Conservation (phyloP, 179 eudicot species). For the Gypsophila paniculata region DNA sequence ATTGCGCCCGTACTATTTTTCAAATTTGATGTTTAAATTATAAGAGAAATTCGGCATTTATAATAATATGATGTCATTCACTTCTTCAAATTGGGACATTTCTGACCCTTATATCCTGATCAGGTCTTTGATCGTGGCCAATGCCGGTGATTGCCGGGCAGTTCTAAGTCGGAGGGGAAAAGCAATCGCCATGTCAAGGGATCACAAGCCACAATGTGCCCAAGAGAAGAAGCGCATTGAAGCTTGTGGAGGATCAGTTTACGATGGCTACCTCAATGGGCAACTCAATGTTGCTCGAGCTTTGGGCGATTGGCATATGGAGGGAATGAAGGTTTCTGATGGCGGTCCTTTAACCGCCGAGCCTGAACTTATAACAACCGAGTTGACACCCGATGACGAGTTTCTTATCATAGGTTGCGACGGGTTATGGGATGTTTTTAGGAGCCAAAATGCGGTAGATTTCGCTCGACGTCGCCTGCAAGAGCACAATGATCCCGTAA, state of each 20-base stretch:
- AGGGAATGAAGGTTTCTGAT: conserved; percentile 53
- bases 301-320: conserved; percentile 94
- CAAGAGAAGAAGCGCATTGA: conserved; percentile 69
- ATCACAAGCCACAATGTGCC: conserved; percentile 71
- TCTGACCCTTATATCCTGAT: neutral
- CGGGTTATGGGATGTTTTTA: conserved; percentile 89
- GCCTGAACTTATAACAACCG: conserved; percentile 67
- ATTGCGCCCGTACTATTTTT: neutral
- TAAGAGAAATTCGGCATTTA: too few species aligned
- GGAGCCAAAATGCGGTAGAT: conserved; percentile 93
- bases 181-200: conserved; percentile 56
- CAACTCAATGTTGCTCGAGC: conserved; percentile 91
- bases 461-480: conserved; percentile 80
- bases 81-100: neutral
- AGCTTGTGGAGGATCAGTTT: conserved; percentile 71
- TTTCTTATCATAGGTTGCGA: conserved; percentile 91
- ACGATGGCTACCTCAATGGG: conserved; percentile 89
- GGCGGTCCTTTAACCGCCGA: conserved; percentile 76
- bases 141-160: conserved; percentile 93
- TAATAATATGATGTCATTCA: too few species aligned
- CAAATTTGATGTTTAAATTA: too few species aligned
- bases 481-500: conserved; percentile 68
- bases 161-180: conserved; percentile 77
- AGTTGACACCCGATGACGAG: conserved; percentile 72
- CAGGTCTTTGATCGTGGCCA: conserved; percentile 85